Base-by-base conservation (phyloP, 2,329 filamentous ascomycete genomes). In the Claviceps sorghi region DNA sequence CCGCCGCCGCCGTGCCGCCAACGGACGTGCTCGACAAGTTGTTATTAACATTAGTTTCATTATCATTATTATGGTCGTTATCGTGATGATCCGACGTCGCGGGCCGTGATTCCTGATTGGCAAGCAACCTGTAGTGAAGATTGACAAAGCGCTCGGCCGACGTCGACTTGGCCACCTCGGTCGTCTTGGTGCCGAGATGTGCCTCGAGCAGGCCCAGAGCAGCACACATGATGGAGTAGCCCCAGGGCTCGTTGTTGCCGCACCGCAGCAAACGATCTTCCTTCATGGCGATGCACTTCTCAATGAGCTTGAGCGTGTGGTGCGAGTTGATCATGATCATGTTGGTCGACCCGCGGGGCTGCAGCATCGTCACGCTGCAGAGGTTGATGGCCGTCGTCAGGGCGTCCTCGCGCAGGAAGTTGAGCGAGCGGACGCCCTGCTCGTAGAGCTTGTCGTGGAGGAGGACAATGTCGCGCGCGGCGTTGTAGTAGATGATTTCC, bases 191-290 rank as follows among this genome's bases (percentile, higher is more conserved):
- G 30, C 75, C 77, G 15, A 82, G 66, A 55, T 82, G 78, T 0
- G 77, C 75, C 62, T 82, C 77, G 26, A 82, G 67, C 10, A 82
- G 68, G 3, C 78, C 79, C 29, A 76, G 69, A 1, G 78, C 77
- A 3, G 78, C 76, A 57, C 78, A 82, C 74, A 82, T 79, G 61
- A 80, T 80, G 52, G 75, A 78, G 62, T 81, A 80, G 19, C 77
- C 77, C 79, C 79, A 82, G 0, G 79, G 78, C 60, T 82, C 79
- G 58, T 80, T 79, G 65, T 81, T 81, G 17, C 78, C 78, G 55
- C 77, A 80, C n/a, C 78, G 69, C 26, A 82, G 62, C 8, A 82
- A 72, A 1, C 77, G 73, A 57, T 82, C 78, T 58, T 81, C 78
- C 61, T 80, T 80, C 71, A 82, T 76, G 47, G 67, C 65, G 40